Conservation (phyloP, 164 flowering plant genomes). For the Santalum album region DNA sequence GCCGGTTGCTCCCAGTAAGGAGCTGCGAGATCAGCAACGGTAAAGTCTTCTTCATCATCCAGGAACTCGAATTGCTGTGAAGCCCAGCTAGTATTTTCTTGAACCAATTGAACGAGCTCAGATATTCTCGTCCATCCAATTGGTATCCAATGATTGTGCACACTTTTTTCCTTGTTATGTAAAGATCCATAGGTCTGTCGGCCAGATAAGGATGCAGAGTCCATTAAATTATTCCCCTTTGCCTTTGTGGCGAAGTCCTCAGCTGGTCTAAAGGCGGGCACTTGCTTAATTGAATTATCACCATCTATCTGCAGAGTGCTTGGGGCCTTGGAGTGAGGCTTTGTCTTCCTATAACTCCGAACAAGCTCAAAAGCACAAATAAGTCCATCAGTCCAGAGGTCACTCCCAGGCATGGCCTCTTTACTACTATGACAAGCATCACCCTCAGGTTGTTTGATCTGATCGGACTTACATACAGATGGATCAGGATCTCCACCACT, state of each 20-base stretch:
- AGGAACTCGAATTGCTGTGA: constrained; percentile 34
- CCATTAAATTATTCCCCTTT: constrained; percentile 15
- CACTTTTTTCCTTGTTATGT: constrained; percentile 19
- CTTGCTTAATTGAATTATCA: constrained; percentile 14
- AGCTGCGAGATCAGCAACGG: constrained; percentile 84
- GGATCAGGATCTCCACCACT: constrained; percentile 4
- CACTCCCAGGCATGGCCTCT: constrained; percentile 43
- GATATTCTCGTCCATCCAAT: constrained; percentile 92
- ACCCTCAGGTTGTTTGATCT: constrained; percentile 32
- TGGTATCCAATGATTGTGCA: constrained; percentile 65
- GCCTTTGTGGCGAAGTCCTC: constrained; percentile 14
- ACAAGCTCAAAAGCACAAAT: constrained; percentile 85
- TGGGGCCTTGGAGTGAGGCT: constrained; percentile 20
- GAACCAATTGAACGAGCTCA: constrained; percentile 66
- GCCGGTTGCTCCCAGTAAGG: constrained; percentile 90
- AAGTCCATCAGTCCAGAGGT: constrained; percentile 91
- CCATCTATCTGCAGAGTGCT: constrained; percentile 12
- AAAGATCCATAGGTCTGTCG: constrained; percentile 15
- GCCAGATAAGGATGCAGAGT: constrained; percentile 14
- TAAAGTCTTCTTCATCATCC: constrained; percentile 52
- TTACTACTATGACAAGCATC: constrained; percentile 17
- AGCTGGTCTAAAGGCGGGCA: constrained; percentile 8
- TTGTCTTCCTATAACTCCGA: constrained; percentile 30
- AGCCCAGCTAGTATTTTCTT: constrained; percentile 52
- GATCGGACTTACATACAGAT: constrained; percentile 1